Percentiles rank a stretch among this genome's conserved stretches.
Conservation (phyloP, 75 land plant genomes). For the Cupressus sempervirens region DNA sequence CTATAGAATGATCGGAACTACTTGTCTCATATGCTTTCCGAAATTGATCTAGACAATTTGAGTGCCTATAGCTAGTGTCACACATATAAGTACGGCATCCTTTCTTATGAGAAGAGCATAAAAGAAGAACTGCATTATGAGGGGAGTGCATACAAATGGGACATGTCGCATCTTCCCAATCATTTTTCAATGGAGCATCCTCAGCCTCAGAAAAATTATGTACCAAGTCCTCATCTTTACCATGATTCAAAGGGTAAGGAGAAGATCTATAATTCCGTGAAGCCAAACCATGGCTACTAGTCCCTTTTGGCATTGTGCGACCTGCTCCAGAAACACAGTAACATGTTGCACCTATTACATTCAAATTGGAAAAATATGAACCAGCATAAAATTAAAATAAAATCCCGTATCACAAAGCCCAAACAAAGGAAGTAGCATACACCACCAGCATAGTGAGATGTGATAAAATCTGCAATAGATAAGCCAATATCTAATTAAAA, state of each 20-base stretch:
- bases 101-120: constrained; percentile 64
- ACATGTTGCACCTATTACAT: background rate
- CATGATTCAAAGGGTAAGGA: constrained; percentile 25
- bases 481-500: background rate
- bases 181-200: constrained; percentile 22
- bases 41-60: constrained; percentile 81
- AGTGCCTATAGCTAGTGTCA: constrained; percentile 84
- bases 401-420: background rate
- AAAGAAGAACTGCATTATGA: constrained; percentile 78
- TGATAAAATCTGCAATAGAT: background rate
- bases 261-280: constrained; percentile 26
- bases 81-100: constrained; percentile 92
- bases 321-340: constrained; percentile 11
- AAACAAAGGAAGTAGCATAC: background rate
- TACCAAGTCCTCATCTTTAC: background rate
- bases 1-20: background rate
- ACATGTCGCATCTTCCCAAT: constrained; percentile 91
- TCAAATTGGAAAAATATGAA: background rate
- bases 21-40: constrained; percentile 30
- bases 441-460: background rate
- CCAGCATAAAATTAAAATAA: background rate
- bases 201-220: background rate
- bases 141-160: constrained; percentile 90
- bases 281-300: constrained; percentile 32
- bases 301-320: constrained; percentile 51